A percentile compares a stretch with the other conserved stretches of the same genome.
Evolutionary conservation across 768 basidiomycete species (phyloP).

Genomic region (Calvatia gigantea): DNA sequence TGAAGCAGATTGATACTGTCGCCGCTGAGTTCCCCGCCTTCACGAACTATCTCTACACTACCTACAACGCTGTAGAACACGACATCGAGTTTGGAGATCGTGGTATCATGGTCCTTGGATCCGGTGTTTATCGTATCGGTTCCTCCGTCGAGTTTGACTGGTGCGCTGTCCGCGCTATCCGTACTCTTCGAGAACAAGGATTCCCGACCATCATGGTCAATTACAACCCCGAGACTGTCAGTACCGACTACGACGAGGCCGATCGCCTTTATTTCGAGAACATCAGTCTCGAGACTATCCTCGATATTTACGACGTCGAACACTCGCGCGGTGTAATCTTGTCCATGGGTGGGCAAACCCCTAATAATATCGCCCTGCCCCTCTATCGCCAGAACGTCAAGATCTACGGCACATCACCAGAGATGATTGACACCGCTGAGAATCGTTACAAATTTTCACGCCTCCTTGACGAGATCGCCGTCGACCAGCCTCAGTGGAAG

Average conservation of each 20-base stretch:
- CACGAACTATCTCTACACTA: conserved; percentile 98
- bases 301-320: conserved; percentile 95
- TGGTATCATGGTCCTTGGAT: conserved; percentile 96
- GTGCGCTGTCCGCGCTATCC: conserved; percentile 97
- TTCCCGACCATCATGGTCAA: conserved; percentile 98
- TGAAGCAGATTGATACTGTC: conserved; percentile 99
- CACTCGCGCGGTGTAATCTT: conserved; percentile 88
- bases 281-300: conserved; percentile 92
- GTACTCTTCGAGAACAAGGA: conserved; percentile 93
- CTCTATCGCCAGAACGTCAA: conserved; percentile 97
- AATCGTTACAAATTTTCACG: conserved; percentile 99
- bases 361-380: conserved; percentile 96
- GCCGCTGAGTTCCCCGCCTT: conserved; percentile 98
- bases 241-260: conserved; percentile 98
- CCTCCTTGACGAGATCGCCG: conserved; percentile 94
- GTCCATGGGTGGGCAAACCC: conserved; percentile 98
- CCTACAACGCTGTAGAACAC: conserved; percentile 95
- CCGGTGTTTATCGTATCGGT: conserved; percentile 97
- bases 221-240: conserved; percentile 99
- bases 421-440: conserved; percentile 99
- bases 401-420: conserved; percentile 97
- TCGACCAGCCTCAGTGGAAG: conserved; percentile 97
- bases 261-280: conserved; percentile 99
- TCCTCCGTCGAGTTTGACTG: conserved; percentile 99
- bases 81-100: conserved; percentile 87